These are phyloP conservation scores for Salix purpurea DNA, from an alignment of 345 rosid genomes.

Conservation along the genomic window DNA sequence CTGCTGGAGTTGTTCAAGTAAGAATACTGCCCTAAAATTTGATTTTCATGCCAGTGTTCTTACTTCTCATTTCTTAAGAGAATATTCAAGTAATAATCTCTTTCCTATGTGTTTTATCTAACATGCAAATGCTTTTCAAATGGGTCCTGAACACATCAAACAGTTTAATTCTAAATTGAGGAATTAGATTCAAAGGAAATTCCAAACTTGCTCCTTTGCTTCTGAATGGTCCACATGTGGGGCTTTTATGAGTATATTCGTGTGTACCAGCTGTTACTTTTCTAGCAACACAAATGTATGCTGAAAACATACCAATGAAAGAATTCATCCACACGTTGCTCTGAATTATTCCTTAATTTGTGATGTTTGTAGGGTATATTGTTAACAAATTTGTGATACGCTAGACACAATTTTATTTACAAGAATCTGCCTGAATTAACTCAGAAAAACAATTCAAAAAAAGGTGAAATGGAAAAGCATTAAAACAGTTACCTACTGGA, in stretches of 20 bases:
- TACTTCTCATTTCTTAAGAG: not conserved
- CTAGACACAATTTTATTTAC: not conserved
- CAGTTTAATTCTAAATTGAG: not conserved
- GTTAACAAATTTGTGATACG: not conserved
- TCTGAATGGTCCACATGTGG: not conserved
- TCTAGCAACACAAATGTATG: too few species aligned
- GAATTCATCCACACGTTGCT: too few species aligned
- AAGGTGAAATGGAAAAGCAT: not conserved
- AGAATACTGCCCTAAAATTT: constrained; percentile 11
- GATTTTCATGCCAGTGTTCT: constrained; percentile 8
- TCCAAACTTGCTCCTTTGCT: not conserved
- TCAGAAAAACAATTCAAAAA: not conserved
- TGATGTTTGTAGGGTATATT: not conserved
- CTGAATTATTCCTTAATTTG: not conserved
- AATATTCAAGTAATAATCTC: too few species aligned
- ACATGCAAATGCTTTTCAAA: too few species aligned
- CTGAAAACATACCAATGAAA: too few species aligned
- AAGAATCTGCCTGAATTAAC: not conserved
- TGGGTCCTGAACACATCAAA: too few species aligned
- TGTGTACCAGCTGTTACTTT: not conserved
- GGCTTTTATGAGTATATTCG: too few species aligned
- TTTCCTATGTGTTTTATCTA: too few species aligned
- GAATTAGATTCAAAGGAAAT: not conserved
- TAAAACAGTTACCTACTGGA: not conserved
- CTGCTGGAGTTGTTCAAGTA: constrained; percentile 65